A percentile compares a stretch with the other conserved stretches of the same genome.
These are phyloP conservation scores for Hyphodiscus hymeniophilus DNA, from an alignment of 495 filamentous ascomycete species.

Conservation along the genomic window DNA sequence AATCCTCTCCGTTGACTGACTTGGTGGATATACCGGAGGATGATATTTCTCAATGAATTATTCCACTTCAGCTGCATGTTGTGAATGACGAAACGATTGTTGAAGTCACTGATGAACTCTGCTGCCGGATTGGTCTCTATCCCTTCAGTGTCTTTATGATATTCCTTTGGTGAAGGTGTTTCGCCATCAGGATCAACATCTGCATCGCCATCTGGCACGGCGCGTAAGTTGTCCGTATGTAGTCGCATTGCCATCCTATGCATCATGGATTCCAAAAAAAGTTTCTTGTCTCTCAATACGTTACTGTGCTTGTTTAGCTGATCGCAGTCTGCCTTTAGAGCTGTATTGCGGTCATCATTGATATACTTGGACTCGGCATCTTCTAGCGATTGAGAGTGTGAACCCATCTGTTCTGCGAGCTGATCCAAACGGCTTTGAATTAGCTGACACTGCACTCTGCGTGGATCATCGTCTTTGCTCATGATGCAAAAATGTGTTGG, in stretches of 20 bases:
- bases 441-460: constrained; percentile 78
- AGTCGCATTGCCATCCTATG: constrained; percentile 54
- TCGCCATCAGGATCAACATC: constrained; percentile 26
- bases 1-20: constrained; percentile 93
- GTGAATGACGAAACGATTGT: constrained; percentile 96
- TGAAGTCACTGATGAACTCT: constrained; percentile 58
- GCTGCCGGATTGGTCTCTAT: constrained; percentile 18
- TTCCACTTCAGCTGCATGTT: constrained; percentile 98
- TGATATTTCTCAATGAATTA: constrained; percentile 90
- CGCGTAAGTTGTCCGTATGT: constrained; percentile 29
- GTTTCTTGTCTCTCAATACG: constrained; percentile 62
- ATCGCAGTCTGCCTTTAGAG: constrained; percentile 54
- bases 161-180: constrained; percentile 13
- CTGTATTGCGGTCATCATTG: constrained; percentile 42
- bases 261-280: constrained; percentile 70
- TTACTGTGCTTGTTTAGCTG: constrained; percentile 59
- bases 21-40: constrained; percentile 94
- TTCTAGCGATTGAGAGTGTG: constrained; percentile 57
- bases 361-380: constrained; percentile 58
- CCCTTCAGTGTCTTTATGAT: constrained; percentile 9
- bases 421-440: constrained; percentile 73
- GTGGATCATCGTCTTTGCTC: constrained; percentile 87
- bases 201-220: constrained; percentile 38
- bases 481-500: constrained; percentile 91
- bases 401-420: constrained; percentile 65